Conservation (phyloP, 108 stramenopile species). For the Cyclotella atomus region DNA sequence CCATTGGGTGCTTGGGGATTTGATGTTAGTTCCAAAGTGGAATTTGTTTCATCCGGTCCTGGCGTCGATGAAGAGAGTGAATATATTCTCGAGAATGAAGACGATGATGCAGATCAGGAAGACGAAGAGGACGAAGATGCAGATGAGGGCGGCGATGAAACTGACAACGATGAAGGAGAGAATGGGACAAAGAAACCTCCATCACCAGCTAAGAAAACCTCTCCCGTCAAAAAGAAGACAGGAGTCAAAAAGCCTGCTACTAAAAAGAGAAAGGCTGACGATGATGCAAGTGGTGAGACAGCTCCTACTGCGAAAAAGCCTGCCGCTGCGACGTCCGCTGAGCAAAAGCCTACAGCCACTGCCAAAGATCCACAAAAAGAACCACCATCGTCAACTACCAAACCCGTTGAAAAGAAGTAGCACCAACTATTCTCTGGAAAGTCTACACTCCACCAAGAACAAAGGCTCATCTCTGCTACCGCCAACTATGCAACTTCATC, state of each 20-base stretch:
- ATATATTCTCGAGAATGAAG: constrained; percentile 25
- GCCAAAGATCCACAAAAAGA: background rate
- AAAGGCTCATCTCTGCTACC: background rate
- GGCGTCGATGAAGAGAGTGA: constrained; percentile 34
- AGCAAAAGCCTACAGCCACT: background rate
- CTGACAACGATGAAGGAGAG: constrained; percentile 21
- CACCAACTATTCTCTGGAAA: background rate
- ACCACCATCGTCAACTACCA: background rate
- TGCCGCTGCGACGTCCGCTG: background rate
- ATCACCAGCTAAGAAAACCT: constrained; percentile 37
- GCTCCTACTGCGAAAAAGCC: constrained; percentile 9
- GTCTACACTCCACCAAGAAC: no score
- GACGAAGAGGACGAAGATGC: constrained; percentile 30
- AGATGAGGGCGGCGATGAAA: constrained; percentile 22
- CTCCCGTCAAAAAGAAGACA: constrained; percentile 21
- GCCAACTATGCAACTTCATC: no score
- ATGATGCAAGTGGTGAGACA: constrained; percentile 2
- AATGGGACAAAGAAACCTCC: constrained; percentile 5
- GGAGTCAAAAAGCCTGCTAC: constrained; percentile 21
- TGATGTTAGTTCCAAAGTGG: constrained; percentile 71
- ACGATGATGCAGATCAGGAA: constrained; percentile 26
- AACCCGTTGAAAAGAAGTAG: constrained; percentile 2
- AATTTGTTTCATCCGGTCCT: constrained; percentile 45
- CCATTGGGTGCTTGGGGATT: constrained; percentile 87
- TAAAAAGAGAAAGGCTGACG: constrained; percentile 21